Base-by-base conservation (phyloP, 2,329 filamentous ascomycete genomes). In the Fusarium camptoceras region DNA sequence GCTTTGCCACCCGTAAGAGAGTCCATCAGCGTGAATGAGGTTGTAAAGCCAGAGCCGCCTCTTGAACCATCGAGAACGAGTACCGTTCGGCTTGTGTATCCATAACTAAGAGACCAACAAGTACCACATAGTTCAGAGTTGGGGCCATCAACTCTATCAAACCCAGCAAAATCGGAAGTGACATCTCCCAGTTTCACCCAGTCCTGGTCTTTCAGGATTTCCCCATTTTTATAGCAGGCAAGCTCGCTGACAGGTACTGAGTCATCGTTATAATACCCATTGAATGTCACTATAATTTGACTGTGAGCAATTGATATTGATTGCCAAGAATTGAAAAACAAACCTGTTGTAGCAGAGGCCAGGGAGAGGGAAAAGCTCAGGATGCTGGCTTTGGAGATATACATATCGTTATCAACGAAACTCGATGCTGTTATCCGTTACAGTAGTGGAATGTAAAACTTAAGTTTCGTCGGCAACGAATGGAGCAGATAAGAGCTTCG, bases 301-400 rank as follows among this genome's bases (percentile, higher is more conserved):
- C 11, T 9, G 11, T 50, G 5, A 58, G 34, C 3, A n/a, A 12
- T 2, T 12, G 18, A 8, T 1, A 6, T 5, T 1, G 2, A 2
- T 8, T 5, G 8, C 0, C 1, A 9, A 3, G 39, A 1, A 5
- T 25, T 14, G 27, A 9, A 16, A 22, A 11, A 0, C 28, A 28
- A 8, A 58, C 48, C 39, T 2, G 48, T 58, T 6, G 5, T n/a
- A 8, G 48, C n/a, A 16, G 48, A 15, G 20, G 8, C 16, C 2
- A 44, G n/a, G 3, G 28, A n/a, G 1, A 24, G 0, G 4, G 1
- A 42, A 1, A 18, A 30, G 16, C 8, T 3, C 6, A 42, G 20
- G 5, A 14, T 3, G 8, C 3, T 8, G 3, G 39, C 24, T 20
- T 14, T 51, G 1, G 20, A 31, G 16, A 27, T 15, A 2, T 42